Evolutionary conservation across 2,329 filamentous ascomycete genomes (phyloP), one percentile per base, ranked within the genome.

Genomic region (Fusarium bulbicola): DNA sequence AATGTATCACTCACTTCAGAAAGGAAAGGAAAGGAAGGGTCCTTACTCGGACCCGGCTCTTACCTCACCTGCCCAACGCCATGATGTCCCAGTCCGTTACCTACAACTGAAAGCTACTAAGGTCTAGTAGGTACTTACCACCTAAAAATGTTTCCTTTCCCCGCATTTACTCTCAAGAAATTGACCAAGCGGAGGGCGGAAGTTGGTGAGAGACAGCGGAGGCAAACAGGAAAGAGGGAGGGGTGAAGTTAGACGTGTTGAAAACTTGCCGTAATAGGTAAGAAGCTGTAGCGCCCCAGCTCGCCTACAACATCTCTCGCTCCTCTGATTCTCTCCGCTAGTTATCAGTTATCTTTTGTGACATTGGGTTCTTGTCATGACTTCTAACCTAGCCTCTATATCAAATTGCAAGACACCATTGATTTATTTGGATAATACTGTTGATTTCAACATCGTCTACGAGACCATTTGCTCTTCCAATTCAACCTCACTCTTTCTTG

Each of bases 161-260:
- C 71, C 71, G 71, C 71, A 74, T 53, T 65, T 37, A 57, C 42
- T 59, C 54, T 53, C 34, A 24, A 43, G 46, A 63, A 53, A 64
- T 68, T 68, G 67, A 46, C 62, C 53, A 66, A 62, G 66, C 43
- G 54, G 63, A 74, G 49, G 15, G 49, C 52, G 42, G 54, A 72
- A 50, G n/a, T 47, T 49, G 54, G 50, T 45, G 52, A 45, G n/a
- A 26, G 21, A 37, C 30, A 58, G 36, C 36, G 54, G 50, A 34
- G 43, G 61, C 56, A 70, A 73, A 58, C 53, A 64, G 66, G 71
- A 68, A 62, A 66, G 71, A 68, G 64, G 63, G 71, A 74, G 71
- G 71, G 71, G 71, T 74, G 71, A 68, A 47, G 63, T 40, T 74
- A 74, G 57, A 30, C 40, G 63, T 49, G 30, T 49, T 65, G 47